Evolutionary conservation across 805 yeast genomes (phyloP).

Genomic region (Hanseniaspora lachancei): DNA sequence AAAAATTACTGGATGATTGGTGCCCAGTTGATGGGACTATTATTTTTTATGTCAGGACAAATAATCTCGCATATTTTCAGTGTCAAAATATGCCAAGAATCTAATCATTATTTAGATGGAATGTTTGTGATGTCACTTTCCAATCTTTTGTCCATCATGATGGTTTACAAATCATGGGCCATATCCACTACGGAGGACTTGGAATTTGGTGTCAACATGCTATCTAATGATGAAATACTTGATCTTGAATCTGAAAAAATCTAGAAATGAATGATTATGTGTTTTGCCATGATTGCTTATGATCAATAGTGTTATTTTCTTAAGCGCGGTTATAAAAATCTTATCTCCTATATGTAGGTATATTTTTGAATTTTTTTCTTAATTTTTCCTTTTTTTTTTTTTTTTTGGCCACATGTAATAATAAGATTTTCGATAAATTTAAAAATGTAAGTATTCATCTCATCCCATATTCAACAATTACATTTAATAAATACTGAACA

Average conservation of each 20-base stretch:
- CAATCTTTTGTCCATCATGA: constrained; percentile 74
- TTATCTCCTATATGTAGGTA: too few relatives aligned
- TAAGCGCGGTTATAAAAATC: not conserved
- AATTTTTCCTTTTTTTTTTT: too few relatives aligned
- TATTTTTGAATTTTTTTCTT: too few relatives aligned
- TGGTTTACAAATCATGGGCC: constrained; percentile 94
- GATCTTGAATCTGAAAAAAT: not conserved
- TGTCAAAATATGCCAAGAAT: constrained; percentile 47
- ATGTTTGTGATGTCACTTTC: constrained; percentile 71
- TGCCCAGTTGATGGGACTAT: constrained; percentile 54
- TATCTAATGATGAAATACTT: constrained; percentile 16
- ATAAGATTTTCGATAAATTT: too few relatives aligned
- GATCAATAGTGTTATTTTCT: not conserved
- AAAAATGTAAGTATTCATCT: too few relatives aligned
- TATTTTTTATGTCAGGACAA: constrained; percentile 75
- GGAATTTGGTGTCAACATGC: constrained; percentile 65
- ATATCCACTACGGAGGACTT: constrained; percentile 89
- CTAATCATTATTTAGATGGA: constrained; percentile 84
- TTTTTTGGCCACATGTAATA: too few relatives aligned
- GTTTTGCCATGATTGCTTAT: not conserved
- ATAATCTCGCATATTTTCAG: constrained; percentile 60
- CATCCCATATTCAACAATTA: too few relatives aligned
- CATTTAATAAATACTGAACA: too few relatives aligned
- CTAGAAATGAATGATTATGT: not conserved
- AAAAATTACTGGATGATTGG: constrained; percentile 83